Conservation (phyloP, 2,329 filamentous ascomycete genomes). For the Ophiostoma perfectum region DNA sequence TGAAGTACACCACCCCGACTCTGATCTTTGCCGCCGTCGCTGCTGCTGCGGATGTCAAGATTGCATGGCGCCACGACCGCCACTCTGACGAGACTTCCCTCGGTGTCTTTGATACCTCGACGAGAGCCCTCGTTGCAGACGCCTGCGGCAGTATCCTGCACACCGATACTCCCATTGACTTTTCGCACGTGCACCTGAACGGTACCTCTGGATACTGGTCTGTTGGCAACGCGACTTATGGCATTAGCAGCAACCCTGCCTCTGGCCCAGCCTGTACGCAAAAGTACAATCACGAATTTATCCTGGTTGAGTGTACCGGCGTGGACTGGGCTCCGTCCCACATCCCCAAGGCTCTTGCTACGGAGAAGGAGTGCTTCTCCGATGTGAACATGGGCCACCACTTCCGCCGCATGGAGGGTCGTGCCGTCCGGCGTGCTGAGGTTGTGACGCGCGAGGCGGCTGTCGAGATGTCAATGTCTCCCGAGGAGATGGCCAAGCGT, state of each 20-base stretch:
- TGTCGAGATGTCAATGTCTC: neutral
- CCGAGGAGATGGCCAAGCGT: neutral
- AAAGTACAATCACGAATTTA: neutral
- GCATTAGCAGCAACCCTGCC: neutral
- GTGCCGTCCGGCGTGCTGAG: neutral
- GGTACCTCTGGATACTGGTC: slow-evolving; percentile 3
- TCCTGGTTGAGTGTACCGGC: neutral
- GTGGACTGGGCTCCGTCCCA: neutral
- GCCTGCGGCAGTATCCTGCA: neutral
- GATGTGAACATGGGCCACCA: neutral
- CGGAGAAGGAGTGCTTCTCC: neutral
- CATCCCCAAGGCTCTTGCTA: neutral
- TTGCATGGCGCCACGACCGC: neutral
- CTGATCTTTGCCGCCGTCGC: neutral
- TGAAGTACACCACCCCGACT: neutral
- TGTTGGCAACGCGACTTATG: neutral
- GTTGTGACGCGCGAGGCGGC: neutral
- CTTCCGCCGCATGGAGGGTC: neutral
- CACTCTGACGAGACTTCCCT: neutral
- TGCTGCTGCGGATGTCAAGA: neutral
- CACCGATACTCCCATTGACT: neutral
- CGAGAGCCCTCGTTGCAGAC: neutral
- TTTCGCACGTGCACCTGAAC: neutral
- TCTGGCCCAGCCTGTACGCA: neutral
- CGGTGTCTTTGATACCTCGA: neutral